Conservation (phyloP, 352 stramenopile species). For the Pythium dissotocum region DNA sequence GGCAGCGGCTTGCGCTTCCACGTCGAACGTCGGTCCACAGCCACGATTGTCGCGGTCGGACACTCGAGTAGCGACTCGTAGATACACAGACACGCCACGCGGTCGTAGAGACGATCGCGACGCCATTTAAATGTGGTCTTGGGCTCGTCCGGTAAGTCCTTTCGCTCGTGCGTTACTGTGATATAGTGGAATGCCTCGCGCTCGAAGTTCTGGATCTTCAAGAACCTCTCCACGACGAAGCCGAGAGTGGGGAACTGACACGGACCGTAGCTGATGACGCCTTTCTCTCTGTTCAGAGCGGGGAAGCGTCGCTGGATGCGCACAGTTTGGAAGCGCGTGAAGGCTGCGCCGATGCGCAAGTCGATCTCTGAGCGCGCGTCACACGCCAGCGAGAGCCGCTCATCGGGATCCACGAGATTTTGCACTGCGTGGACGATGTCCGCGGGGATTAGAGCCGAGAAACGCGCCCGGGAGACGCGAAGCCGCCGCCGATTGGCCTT, state of each 20-base stretch:
- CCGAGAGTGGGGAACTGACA: slow-evolving; percentile 99
- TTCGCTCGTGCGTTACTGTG: slow-evolving; percentile 79
- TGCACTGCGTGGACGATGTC: slow-evolving; percentile 91
- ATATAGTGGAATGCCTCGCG: slow-evolving; percentile 96
- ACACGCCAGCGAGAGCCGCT: slow-evolving; percentile 81
- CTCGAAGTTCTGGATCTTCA: slow-evolving; percentile 97
- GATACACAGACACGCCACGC: slow-evolving; percentile 90
- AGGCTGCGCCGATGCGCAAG: slow-evolving; percentile 92
- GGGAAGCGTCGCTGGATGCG: slow-evolving; percentile 88
- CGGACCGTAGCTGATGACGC: slow-evolving; percentile 98
- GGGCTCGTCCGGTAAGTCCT: slow-evolving; percentile 44
- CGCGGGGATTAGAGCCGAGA: slow-evolving; percentile 92
- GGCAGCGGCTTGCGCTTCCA: slow-evolving; percentile 97
- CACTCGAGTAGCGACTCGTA: slow-evolving; percentile 85
- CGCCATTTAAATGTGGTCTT: slow-evolving; percentile 96
- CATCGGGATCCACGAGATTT: slow-evolving; percentile 74
- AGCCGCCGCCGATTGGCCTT: slow-evolving; percentile 63
- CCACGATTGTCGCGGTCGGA: slow-evolving; percentile 60
- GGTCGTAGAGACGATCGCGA: slow-evolving; percentile 95
- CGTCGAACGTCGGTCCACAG: slow-evolving; percentile 70
- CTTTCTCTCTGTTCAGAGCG: slow-evolving; percentile 63
- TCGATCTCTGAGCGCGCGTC: slow-evolving; percentile 95
- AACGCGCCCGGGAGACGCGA: slow-evolving; percentile 87
- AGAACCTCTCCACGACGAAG: slow-evolving; percentile 94
- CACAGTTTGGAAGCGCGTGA: slow-evolving; percentile 96